Evolutionary conservation across 1,284 basidiomycete species (phyloP), one percentile per base, ranked within the genome.

Genomic region (Leccinum fallax): DNA sequence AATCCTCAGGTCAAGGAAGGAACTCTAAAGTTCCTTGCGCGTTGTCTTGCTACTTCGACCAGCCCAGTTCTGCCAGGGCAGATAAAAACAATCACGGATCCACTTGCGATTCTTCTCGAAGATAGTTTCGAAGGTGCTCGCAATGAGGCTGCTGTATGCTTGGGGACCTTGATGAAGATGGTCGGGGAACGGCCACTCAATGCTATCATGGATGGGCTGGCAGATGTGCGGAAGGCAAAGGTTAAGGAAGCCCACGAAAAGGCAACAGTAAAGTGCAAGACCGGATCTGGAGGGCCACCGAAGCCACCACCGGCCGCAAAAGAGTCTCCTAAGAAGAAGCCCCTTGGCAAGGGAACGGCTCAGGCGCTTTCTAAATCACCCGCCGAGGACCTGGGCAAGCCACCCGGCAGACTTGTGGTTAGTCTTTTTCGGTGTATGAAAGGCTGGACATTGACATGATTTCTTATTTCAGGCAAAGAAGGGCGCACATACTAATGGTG

Each of bases 1-100:
- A 99, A 98, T 73, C 97, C 97, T 1, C 94, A 97, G 75, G 94
- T 98, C 52, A 97, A 97, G 74, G 94, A 97, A 75, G 93, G 95
- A 15, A 90, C 95, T 0, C 80, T 98, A 66, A 94, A 93, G 70
- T 98, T 97, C 73, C 80, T 98, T 21, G 86, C 84, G 19, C 87
- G 97, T 53, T 93, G 89, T 71, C 84, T 99, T 53, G 80, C 87
- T 2, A 89, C 87, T 0, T 86, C 88, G 1, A 83, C 82, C 15
- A 82, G 84, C 15, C 87, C 94, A 1, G 83, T 95, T 16, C 82
- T 84, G 51, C 85, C 88, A 52, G 80, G 84, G 3, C 94, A 97
- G 69, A 80, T 98, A 67, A 97, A 98, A 73, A 85, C 89, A 1
- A 79, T 98, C 43, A 89, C 93, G 1, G 94, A 97, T 64, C 81